Evolutionary conservation across 345 rosid genomes (phyloP).

Genomic region (Aquilaria yunnanensis): DNA sequence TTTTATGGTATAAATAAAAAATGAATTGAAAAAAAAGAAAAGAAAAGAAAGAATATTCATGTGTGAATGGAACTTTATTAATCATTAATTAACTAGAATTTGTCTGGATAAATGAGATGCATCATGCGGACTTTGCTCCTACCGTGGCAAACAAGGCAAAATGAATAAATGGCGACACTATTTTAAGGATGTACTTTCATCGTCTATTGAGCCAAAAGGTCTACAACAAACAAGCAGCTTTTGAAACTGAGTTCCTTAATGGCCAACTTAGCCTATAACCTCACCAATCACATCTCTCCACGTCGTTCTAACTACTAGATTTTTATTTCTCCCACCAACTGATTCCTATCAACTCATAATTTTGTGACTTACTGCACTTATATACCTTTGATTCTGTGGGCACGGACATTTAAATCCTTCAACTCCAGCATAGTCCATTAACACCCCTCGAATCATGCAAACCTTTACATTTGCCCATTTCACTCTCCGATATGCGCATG

Average conservation of each 20-base stretch:
- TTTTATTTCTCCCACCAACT: background rate
- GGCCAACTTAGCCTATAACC: constrained; percentile 37
- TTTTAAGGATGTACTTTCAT: constrained; percentile 2
- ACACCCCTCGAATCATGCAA: too few relatives aligned
- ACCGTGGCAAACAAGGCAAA: constrained; percentile 14
- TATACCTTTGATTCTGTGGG: too few relatives aligned
- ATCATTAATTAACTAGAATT: background rate
- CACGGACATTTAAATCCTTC: too few relatives aligned
- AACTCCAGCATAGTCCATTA: too few relatives aligned
- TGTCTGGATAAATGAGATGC: constrained; percentile 29
- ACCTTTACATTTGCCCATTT: too few relatives aligned
- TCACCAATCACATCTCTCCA: constrained; percentile 32
- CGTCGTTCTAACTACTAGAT: constrained; percentile 23
- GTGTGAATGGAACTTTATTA: background rate
- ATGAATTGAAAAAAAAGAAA: background rate
- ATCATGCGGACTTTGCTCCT: constrained; percentile 23
- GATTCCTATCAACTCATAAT: too few relatives aligned
- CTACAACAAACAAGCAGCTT: background rate
- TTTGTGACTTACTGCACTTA: too few relatives aligned
- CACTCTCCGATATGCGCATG: too few relatives aligned
- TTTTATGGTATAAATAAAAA: too few relatives aligned
- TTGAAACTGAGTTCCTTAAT: constrained; percentile 13
- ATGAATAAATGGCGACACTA: constrained; percentile 7
- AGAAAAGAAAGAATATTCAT: background rate
- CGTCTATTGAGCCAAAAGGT: background rate